phyloP scores from a whole-genome alignment of 208 protist genomes.

The Leishmania turanica region DNA sequence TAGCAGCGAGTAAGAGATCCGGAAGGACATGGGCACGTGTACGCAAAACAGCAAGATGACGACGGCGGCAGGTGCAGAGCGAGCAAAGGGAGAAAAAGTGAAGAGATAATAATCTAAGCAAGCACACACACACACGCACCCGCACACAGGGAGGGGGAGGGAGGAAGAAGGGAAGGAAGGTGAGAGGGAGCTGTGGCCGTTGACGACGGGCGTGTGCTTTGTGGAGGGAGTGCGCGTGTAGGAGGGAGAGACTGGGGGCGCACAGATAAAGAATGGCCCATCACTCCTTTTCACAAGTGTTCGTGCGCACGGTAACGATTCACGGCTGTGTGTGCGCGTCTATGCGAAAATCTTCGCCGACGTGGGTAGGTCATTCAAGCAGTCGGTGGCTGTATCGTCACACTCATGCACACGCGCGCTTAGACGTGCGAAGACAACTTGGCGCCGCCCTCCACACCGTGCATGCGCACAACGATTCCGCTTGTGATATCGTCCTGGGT shows the following conservation, averaged over 20 bases:
- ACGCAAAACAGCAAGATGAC: neutral
- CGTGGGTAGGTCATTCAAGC: neutral
- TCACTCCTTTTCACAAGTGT: neutral
- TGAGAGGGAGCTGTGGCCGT: neutral
- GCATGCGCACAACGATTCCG: neutral
- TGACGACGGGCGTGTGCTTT: neutral
- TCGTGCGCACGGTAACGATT: neutral
- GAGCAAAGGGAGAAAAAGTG: slow-evolving; percentile 2
- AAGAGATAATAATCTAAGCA: neutral
- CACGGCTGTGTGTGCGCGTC: neutral
- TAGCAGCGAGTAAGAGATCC: slow-evolving; percentile 3
- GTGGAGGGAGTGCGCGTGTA: neutral
- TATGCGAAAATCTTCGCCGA: neutral
- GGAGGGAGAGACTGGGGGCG: neutral
- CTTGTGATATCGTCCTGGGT: neutral
- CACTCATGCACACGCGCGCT: neutral
- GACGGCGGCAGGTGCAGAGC: neutral
- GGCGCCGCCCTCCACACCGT: neutral
- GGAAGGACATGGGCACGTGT: neutral
- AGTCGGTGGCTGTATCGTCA: neutral
- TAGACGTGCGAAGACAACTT: neutral
- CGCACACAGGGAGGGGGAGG: neutral
- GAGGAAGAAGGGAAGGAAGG: no score
- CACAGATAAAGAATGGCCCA: neutral
- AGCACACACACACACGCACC: no score